Conservation (phyloP, 2,329 filamentous ascomycete species). For the Fonsecaea pedrosoi region DNA sequence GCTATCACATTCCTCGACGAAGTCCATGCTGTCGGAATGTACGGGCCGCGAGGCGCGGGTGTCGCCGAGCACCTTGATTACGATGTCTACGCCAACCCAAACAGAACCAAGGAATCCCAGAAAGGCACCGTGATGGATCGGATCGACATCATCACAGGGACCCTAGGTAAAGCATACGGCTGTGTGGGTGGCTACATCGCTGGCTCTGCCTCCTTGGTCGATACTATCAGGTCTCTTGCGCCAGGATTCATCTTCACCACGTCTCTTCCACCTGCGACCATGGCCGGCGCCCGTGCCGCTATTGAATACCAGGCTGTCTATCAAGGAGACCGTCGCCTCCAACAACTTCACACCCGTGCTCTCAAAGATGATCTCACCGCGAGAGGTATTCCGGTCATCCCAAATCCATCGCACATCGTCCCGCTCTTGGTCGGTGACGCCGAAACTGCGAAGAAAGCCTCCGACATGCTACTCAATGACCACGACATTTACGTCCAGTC, state of each 20-base stretch:
- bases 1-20: slow-evolving; percentile 97
- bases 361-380: slow-evolving; percentile 83
- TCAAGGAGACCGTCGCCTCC: slow-evolving; percentile 83
- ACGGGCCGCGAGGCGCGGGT: slow-evolving; percentile 91
- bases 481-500: slow-evolving; percentile 97
- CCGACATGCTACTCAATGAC: slow-evolving; percentile 86
- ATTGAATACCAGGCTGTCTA: slow-evolving; percentile 93
- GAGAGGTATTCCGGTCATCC: slow-evolving; percentile 92
- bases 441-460: slow-evolving; percentile 87
- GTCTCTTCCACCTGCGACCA: slow-evolving; percentile 90
- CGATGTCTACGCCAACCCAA: slow-evolving; percentile 78
- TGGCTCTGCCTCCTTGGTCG: slow-evolving; percentile 82
- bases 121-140: slow-evolving; percentile 91
- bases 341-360: slow-evolving; percentile 94
- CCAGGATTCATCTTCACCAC: slow-evolving; percentile 99
- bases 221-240: slow-evolving; percentile 90
- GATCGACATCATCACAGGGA: slow-evolving; percentile 96
- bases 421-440: slow-evolving; percentile 94
- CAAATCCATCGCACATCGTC: slow-evolving; percentile 95
- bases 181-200: slow-evolving; percentile 98
- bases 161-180: slow-evolving; percentile 95
- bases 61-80: slow-evolving; percentile 98
- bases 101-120: slow-evolving; percentile 56
- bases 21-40: slow-evolving; percentile 99
- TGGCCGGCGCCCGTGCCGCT: slow-evolving; percentile 89